Base-by-base conservation (phyloP, 805 yeast species). In the Starmerella asiatica region DNA sequence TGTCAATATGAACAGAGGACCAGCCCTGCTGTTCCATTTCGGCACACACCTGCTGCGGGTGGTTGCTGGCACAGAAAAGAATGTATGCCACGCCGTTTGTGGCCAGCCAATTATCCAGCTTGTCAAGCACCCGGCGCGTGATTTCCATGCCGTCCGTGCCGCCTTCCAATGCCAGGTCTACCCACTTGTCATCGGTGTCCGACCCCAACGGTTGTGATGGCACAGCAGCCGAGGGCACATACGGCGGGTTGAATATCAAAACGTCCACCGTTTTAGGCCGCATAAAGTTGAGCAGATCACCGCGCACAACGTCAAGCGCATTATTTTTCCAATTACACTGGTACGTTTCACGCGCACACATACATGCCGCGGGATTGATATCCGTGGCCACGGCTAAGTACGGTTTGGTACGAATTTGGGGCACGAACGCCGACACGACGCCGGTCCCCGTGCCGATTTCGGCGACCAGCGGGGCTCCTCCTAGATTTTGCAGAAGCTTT, bases 371-470 rank as follows among this genome's bases (percentile, higher is more conserved):
- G 0, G 85, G 81, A 48, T 79, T 88, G 34, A 91, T 54, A 57
- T 91, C 98, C 0, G 91, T 72, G 2, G 93, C 76, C 7, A 84
- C 42, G 46, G 66, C 72, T 0, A 76, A 44, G 32, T 36, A 36
- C 0, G 75, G 71, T 5, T 11, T 14, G 5, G 61, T 44, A n/a
- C 70, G 37, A 2, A 85, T 67, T 40, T 71, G 64, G 45, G 75
- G 75, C 33, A 84, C 51, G 55, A 91, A 91, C 0, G 94, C 70
- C 0, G 93, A 69, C 1, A 88, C 80, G 12, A 91, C 69, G 1
- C 98, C 98, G 1, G 95, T 76, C 0, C 98, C 98, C 2, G 86
- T 71, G 0, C 98, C 98, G 5, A 91, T 68, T 53, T 91, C 98
- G 7, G 78, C 67, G 1, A 82, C 77, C 0, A 82, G 31, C 0